Percentiles rank a stretch among this genome's conserved stretches.
Conservation (phyloP, 2,329 filamentous ascomycete genomes). For the Cladorrhinum sp. region DNA sequence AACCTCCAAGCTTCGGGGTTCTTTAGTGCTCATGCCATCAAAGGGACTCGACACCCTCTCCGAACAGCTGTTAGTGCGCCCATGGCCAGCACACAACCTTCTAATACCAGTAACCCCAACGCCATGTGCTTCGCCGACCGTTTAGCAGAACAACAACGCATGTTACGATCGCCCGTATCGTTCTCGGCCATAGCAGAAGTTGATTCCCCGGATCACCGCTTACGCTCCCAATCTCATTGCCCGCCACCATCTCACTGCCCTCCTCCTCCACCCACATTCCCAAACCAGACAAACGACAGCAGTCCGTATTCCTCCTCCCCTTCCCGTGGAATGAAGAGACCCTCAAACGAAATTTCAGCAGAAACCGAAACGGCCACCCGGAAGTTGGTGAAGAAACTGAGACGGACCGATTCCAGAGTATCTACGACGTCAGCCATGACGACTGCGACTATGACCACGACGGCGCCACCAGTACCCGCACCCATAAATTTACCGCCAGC, state of each 20-base stretch:
- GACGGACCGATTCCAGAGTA: conserved; percentile 46
- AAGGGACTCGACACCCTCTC: conserved; percentile 50
- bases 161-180: neutral
- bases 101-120: too few species aligned
- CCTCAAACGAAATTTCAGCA: conserved; percentile 15
- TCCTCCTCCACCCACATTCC: conserved; percentile 6
- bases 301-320: conserved; percentile 6
- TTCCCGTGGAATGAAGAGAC: conserved; percentile 50
- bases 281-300: conserved; percentile 1
- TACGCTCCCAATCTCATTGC: conserved; percentile 1
- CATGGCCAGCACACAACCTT: neutral
- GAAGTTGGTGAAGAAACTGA: conserved; percentile 51
- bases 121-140: conserved; percentile 13
- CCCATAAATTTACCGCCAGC: neutral
- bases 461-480: neutral
- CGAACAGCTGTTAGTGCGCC: conserved; percentile 18
- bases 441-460: neutral
- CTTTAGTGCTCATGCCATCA: conserved; percentile 57
- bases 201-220: neutral
- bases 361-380: conserved; percentile 32
- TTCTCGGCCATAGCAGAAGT: neutral
- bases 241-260: neutral
- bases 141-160: conserved; percentile 10
- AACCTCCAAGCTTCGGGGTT: conserved; percentile 56
- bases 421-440: conserved; percentile 29